Evolutionary conservation across 192 early-diverging fungal genomes (phyloP), one percentile per base, ranked within the genome.

Genomic region (Entomortierella parvispora): DNA sequence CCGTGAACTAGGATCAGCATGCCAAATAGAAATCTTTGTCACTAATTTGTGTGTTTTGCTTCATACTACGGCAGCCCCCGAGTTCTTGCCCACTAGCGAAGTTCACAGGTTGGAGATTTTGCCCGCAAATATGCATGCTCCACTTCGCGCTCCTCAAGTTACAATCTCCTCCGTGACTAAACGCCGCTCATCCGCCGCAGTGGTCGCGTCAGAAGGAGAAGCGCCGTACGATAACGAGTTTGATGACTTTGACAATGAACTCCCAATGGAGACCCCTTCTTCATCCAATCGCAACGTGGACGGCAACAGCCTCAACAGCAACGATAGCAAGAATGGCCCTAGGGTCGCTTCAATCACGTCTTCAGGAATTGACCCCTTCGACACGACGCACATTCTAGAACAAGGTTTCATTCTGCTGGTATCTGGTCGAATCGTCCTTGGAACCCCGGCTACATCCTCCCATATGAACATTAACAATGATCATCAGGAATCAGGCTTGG

Each of bases 391-490:
- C 22, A 72, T 79, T 45, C 26, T 82, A 3, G 66, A 69, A n/a
- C 46, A 61, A 33, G 46, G 70, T 2, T 69, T 60, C 11, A 77
- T 88, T 26, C 64, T 88, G 1, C 44, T 88, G 32, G 74, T 83
- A 2, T 72, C 74, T 29, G 86, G 86, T 0, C 54, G 62, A 2
- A 61, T 88, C 9, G 71, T 83, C 18, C 61, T 88, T 1, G 63
- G 67, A 11, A 51, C 20, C n/a, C 58, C 62, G 4, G 44, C 54
- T 5, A 47, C 46, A 1, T 29, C 70, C 0, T 43, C 59, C 18
- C 46, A 44, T 40, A 28, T 32, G 23, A 37, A 5, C 10, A 7
- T 40, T 10, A 58, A 26, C 7, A 49, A 44, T 1, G 59, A 48
- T n/a, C 68, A 58, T 54, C 83, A 84, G 31, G 80, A 82, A 49